Conservation (phyloP, 805 yeast genomes). For the Candida ovalis region DNA sequence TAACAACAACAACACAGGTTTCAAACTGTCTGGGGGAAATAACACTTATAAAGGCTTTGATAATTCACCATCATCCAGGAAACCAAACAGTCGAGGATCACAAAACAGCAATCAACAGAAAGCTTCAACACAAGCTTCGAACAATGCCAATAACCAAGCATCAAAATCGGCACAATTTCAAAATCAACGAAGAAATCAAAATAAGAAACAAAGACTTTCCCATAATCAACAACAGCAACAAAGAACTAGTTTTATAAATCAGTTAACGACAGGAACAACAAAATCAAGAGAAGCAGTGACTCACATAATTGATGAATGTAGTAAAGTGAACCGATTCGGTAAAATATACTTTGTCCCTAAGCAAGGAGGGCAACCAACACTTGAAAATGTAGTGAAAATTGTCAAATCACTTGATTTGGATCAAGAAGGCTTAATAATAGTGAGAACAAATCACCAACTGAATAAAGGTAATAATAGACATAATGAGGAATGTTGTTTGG, state of each 20-base stretch:
- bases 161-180: neutral
- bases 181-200: neutral
- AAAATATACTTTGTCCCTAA: constrained; percentile 16
- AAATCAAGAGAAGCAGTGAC: constrained; percentile 27
- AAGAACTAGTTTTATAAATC: neutral
- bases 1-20: neutral
- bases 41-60: neutral
- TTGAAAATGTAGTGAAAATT: constrained; percentile 8
- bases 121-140: too few relatives aligned
- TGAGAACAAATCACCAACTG: constrained; percentile 9
- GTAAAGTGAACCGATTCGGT: constrained; percentile 16
- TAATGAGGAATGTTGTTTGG: constrained; percentile 13
- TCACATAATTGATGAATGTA: constrained; percentile 16
- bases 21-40: neutral
- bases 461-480: constrained; percentile 3
- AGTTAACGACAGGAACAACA: constrained; percentile 23
- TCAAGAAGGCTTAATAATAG: constrained; percentile 24
- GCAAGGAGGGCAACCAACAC: constrained; percentile 12
- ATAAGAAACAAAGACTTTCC: neutral
- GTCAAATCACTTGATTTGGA: constrained; percentile 18
- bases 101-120: too few relatives aligned
- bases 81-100: neutral
- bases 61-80: too few relatives aligned
- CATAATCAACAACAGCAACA: neutral
- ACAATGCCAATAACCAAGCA: neutral